phyloP scores from a whole-genome alignment of 352 stramenopile genomes.

The Pythium insidiosum region DNA sequence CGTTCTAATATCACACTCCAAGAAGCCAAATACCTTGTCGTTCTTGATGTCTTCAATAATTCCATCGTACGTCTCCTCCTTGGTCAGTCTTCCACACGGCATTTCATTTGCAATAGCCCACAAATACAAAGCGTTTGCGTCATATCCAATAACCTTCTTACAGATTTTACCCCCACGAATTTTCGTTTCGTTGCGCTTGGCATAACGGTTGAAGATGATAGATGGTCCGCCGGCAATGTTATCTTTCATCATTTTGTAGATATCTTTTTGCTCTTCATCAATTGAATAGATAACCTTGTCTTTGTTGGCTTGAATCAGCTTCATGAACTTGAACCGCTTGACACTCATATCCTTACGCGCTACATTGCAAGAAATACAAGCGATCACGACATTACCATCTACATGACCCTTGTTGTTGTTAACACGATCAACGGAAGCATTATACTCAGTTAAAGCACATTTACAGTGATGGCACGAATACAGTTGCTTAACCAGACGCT shows the following conservation, averaged over 20 bases:
- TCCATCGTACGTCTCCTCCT: constrained; percentile 11
- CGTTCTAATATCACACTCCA: constrained; percentile 28
- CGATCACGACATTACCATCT: constrained; percentile 15
- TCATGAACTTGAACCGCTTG: constrained; percentile 7
- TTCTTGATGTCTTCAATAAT: constrained; percentile 24
- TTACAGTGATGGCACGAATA: constrained; percentile 18
- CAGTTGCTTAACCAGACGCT: constrained; percentile 12
- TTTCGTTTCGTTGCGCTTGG: constrained; percentile 7
- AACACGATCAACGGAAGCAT: constrained; percentile 17
- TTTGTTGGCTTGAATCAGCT: constrained; percentile 14
- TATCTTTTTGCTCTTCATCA: constrained; percentile 14
- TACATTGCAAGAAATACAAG: constrained; percentile 10
- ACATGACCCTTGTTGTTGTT: constrained; percentile 12
- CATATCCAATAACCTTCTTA: constrained; percentile 20
- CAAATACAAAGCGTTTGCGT: constrained; percentile 23
- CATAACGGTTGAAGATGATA: constrained; percentile 13
- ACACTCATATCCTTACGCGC: constrained; percentile 15
- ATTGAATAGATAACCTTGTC: constrained; percentile 13
- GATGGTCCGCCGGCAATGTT: constrained; percentile 15
- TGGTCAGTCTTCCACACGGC: constrained; percentile 18
- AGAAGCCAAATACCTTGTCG: constrained; percentile 27
- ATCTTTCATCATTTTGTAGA: constrained; percentile 11
- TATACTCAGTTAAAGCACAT: constrained; percentile 12
- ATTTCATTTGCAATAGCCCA: constrained; percentile 21
- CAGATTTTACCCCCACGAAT: constrained; percentile 14